Conservation (phyloP, 305 asterid genomes). For the Ajuga reptans region DNA sequence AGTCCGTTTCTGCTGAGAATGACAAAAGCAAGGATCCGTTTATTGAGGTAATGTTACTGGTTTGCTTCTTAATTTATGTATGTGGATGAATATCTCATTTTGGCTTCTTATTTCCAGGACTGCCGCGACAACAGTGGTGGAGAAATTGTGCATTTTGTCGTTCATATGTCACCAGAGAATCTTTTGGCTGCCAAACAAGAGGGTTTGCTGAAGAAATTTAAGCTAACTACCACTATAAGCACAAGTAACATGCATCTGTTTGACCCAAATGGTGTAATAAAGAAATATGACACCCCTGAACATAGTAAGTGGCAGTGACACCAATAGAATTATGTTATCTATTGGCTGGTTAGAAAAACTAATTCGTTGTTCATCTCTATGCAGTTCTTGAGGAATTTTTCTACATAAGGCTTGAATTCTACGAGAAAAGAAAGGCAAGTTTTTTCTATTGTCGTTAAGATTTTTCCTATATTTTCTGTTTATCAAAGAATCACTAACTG, state of each 20-base stretch:
- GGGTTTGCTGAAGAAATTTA: conserved; percentile 64
- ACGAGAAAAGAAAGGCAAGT: conserved; percentile 74
- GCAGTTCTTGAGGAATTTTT: conserved; percentile 94
- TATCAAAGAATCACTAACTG: neutral
- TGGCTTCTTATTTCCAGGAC: conserved; percentile 33
- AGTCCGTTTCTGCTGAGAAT: conserved; percentile 59
- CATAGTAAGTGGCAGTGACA: conserved; percentile 49
- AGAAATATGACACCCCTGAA: conserved; percentile 89
- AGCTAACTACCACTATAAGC: conserved; percentile 59
- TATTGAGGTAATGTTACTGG: conserved; percentile 45
- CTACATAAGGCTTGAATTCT: conserved; percentile 60
- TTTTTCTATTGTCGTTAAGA: neutral
- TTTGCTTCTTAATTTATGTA: neutral
- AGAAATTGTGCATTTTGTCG: conserved; percentile 54
- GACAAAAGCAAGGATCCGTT: conserved; percentile 74
- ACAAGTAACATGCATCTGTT: conserved; percentile 92
- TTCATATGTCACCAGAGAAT: conserved; percentile 46
- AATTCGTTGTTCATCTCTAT: conserved; percentile 16
- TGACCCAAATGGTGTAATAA: conserved; percentile 66
- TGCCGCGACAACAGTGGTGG: conserved; percentile 60
- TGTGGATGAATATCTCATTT: neutral
- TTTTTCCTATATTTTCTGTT: neutral
- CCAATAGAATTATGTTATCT: neutral
- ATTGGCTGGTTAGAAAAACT: neutral
- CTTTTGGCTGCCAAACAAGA: conserved; percentile 56